Evolutionary conservation across 2,329 filamentous ascomycete genomes (phyloP).

Genomic region (Mariannaea sp.): DNA sequence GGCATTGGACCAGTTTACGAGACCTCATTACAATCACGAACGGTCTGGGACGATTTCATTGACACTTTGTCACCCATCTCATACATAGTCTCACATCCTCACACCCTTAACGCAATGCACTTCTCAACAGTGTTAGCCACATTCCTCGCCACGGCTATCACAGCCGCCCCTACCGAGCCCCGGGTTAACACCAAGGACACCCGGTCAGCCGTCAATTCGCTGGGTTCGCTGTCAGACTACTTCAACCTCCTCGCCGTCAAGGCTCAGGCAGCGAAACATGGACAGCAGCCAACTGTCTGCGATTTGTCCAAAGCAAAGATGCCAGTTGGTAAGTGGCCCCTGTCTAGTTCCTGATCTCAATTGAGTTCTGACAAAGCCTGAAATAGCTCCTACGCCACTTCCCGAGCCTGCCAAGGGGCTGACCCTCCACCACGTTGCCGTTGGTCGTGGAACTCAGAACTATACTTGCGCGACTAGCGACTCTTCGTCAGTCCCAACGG

Average conservation of each 20-base stretch:
- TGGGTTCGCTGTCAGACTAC: slow-evolving; percentile 60
- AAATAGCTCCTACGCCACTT: slow-evolving; percentile 60
- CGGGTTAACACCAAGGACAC: slow-evolving; percentile 44
- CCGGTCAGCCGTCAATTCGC: slow-evolving; percentile 44
- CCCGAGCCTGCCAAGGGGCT: slow-evolving; percentile 65
- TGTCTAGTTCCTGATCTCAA: neutral
- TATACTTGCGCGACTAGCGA: slow-evolving; percentile 78
- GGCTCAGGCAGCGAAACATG: slow-evolving; percentile 53
- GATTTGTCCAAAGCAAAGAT: slow-evolving; percentile 59
- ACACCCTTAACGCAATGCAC: slow-evolving; percentile 51
- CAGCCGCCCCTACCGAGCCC: slow-evolving; percentile 51
- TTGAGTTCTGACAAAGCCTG: slow-evolving; percentile 22
- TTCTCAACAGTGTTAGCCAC: slow-evolving; percentile 53
- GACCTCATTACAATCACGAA: slow-evolving; percentile 20
- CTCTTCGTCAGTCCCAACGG: slow-evolving; percentile 63
- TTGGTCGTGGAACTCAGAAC: slow-evolving; percentile 91
- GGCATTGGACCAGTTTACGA: slow-evolving; percentile 17
- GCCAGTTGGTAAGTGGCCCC: slow-evolving; percentile 50
- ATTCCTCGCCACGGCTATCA: slow-evolving; percentile 51
- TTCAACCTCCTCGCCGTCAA: slow-evolving; percentile 64
- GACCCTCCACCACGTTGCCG: slow-evolving; percentile 74
- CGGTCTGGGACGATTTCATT: slow-evolving; percentile 3
- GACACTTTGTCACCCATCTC: neutral
- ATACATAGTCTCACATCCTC: slow-evolving; percentile 1
- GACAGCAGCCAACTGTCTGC: slow-evolving; percentile 52